Evolutionary conservation across 108 stramenopile species (phyloP), one percentile per base, ranked within the genome.

Genomic region (Cyclotella kingstonii): DNA sequence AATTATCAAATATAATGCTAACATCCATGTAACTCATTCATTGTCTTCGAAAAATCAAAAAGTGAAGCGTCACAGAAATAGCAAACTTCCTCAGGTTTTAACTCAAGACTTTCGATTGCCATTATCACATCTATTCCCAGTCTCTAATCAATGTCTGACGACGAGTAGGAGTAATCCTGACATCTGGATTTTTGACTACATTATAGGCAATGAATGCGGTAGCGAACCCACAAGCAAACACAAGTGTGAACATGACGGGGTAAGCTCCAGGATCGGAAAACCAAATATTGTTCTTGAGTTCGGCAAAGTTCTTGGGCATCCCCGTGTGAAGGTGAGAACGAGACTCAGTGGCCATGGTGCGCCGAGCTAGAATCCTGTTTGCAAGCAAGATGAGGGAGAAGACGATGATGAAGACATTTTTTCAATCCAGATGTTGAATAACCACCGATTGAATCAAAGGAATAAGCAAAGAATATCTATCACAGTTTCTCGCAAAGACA

Each of bases 261-360:
- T 87, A 87, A 8, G 89, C 83, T 22, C 84, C 80, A 9, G 70
- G 43, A 45, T 86, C 85, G 23, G 60, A 64, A 17, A 86, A 70
- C 85, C 85, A 86, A 34, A 69, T 76, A 63, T 33, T 76, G 63
- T 70, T 76, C 25, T 43, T 47, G 34, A 76, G 62, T 44, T 76
- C 23, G 28, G 29, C 33, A 33, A 54, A 52, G 62, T 76, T 76
- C 7, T 27, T 57, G 60, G 74, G 74, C 12, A 70, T 65, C 38
- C 38, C 74, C 34, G 42, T 65, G 57, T 54, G 29, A 14, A 73
- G 64, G 58, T 73, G 74, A 14, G 63, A 54, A n/a, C 74, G 74
- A 17, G 74, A 76, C 50, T 76, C 74, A 8, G 44, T 27, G 43
- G 74, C 74, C 63, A 76, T 69, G 41, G 68, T 70, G 28, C 73